These are phyloP conservation scores for Sporothrix euskadiensis DNA, from an alignment of 2,329 filamentous ascomycete genomes.

Conservation along the genomic window DNA sequence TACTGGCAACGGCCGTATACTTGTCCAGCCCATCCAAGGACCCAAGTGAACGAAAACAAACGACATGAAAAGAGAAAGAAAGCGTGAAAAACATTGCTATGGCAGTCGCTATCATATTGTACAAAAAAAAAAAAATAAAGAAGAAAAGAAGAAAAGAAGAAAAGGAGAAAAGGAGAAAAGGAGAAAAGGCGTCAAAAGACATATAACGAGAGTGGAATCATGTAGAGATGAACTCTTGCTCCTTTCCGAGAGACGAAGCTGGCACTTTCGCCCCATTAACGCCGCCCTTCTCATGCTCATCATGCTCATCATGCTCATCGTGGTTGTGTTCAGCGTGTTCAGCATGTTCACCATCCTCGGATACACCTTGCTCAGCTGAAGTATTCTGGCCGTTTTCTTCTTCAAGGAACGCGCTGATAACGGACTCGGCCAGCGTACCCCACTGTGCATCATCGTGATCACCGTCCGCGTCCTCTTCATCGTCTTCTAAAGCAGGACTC, in stretches of 20 bases:
- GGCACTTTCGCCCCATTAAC: not conserved
- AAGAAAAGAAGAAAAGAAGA: not conserved
- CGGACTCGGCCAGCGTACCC: conserved; percentile 28
- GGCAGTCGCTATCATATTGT: conserved; percentile 2
- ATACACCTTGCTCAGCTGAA: not conserved
- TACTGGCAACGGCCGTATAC: not conserved
- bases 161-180: not conserved
- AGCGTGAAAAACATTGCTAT: not conserved
- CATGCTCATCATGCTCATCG: not conserved
- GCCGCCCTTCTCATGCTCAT: not conserved
- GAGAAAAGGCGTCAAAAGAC: not conserved
- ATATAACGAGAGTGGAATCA: not conserved
- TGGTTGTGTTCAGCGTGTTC: too few species aligned
- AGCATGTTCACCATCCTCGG: not conserved
- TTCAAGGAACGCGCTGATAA: conserved; percentile 25
- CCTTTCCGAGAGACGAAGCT: not conserved
- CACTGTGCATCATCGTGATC: conserved; percentile 20
- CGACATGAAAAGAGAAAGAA: not conserved
- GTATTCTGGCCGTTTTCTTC: not conserved
- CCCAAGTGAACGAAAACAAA: not conserved
- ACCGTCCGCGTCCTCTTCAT: not conserved
- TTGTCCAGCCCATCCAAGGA: not conserved
- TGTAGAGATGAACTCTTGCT: not conserved
- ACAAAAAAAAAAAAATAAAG: not conserved
- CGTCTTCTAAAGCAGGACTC: not conserved